phyloP scores from a whole-genome alignment of 2,329 filamentous ascomycete species.

The Stachybotrys chlorohalonatus region DNA sequence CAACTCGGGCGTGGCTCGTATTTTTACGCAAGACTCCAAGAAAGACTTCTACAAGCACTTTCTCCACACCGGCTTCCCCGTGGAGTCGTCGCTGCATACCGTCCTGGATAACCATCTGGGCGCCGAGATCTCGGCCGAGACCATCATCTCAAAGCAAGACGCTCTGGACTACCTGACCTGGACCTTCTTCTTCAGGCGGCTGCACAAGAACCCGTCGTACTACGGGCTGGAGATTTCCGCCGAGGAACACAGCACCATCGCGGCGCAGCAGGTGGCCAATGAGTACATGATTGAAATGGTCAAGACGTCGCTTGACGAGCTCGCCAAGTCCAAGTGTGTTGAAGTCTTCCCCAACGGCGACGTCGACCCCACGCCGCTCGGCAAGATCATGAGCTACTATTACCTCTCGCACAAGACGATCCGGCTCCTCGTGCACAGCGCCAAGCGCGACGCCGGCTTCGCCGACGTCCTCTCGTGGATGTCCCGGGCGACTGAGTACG shows the following conservation, averaged over 20 bases:
- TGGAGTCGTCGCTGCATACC: slow-evolving; percentile 92
- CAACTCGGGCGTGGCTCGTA: slow-evolving; percentile 87
- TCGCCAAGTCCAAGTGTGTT: slow-evolving; percentile 78
- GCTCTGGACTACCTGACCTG: slow-evolving; percentile 95
- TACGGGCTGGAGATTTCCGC: slow-evolving; percentile 91
- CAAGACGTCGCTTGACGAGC: slow-evolving; percentile 71
- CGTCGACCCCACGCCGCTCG: slow-evolving; percentile 80
- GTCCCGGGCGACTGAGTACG: slow-evolving; percentile 87
- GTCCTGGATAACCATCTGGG: slow-evolving; percentile 95
- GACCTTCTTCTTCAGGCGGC: slow-evolving; percentile 97
- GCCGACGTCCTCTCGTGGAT: slow-evolving; percentile 85
- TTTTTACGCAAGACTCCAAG: slow-evolving; percentile 95
- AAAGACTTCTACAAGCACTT: slow-evolving; percentile 99
- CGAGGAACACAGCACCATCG: slow-evolving; percentile 82
- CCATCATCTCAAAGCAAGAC: slow-evolving; percentile 89
- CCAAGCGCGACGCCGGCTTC: slow-evolving; percentile 67
- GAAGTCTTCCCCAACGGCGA: slow-evolving; percentile 78
- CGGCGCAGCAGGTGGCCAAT: slow-evolving; percentile 80
- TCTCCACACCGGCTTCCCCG: slow-evolving; percentile 92
- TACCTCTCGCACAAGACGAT: slow-evolving; percentile 95
- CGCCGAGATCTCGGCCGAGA: slow-evolving; percentile 89
- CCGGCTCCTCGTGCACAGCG: slow-evolving; percentile 69
- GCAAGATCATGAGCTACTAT: slow-evolving; percentile 99
- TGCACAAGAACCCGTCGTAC: slow-evolving; percentile 98
- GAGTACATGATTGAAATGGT: slow-evolving; percentile 94